A percentile compares a stretch with the other conserved stretches of the same genome.
Conservation (phyloP, 371 early-diverging fungal genomes). For the Actinomucor elegans region DNA sequence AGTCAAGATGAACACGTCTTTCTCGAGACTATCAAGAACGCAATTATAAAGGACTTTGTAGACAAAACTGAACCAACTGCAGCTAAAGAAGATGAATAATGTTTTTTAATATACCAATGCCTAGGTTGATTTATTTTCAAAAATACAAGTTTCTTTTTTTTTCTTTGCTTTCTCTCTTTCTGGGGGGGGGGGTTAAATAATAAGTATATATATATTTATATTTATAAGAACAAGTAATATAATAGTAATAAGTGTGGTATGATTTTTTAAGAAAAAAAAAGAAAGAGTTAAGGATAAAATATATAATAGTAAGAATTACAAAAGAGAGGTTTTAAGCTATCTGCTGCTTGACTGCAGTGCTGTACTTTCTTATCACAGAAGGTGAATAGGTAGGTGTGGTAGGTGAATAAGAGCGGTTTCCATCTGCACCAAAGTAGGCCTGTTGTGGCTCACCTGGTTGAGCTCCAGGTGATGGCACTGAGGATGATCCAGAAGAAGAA, state of each 20-base stretch:
- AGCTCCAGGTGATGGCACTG: constrained; percentile 16
- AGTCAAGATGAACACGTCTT: constrained; percentile 33
- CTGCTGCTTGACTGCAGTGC: background rate
- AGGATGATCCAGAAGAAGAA: constrained; percentile 23
- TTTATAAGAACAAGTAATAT: background rate
- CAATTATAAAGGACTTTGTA: constrained; percentile 19
- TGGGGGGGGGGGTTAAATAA: too few relatives aligned
- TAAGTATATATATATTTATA: too few relatives aligned
- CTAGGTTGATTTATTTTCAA: too few relatives aligned
- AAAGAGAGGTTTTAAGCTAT: background rate
- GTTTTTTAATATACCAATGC: too few relatives aligned
- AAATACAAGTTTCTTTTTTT: too few relatives aligned
- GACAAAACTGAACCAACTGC: background rate
- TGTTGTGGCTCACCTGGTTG: constrained; percentile 11
- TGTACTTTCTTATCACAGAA: constrained; percentile 16
- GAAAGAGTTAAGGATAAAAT: too few relatives aligned
- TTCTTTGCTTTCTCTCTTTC: too few relatives aligned
- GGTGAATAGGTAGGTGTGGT: constrained; percentile 8
- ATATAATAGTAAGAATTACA: background rate
- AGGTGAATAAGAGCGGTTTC: constrained; percentile 9
- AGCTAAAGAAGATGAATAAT: background rate
- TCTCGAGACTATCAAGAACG: constrained; percentile 34
- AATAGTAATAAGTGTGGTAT: background rate
- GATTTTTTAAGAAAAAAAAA: too few relatives aligned
- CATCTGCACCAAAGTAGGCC: constrained; percentile 1